Evolutionary conservation across 768 basidiomycete genomes (phyloP), one percentile per base, ranked within the genome.

Genomic region (Macrocybe gigantea): DNA sequence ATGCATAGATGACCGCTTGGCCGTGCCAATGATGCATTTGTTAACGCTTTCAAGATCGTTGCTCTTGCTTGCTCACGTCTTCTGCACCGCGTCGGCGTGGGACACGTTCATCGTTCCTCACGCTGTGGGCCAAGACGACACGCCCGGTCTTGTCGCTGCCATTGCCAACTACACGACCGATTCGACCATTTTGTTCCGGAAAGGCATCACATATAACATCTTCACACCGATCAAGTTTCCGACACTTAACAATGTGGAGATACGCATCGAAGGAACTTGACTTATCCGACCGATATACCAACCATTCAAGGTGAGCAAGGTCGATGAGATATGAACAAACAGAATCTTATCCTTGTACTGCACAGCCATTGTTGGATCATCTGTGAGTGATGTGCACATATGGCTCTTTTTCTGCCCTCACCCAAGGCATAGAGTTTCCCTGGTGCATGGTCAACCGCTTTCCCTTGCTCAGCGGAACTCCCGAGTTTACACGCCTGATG

Each of bases 191-290:
- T 49, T 83, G 5, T 84, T 84, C 60, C 42, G 73, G 56, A 68
- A 76, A 44, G 78, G 80, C 34, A 61, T 71, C 13, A 78, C 71
- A 1, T 85, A 84, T 56, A 84, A 83, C 54, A 74, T 82, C 5
- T 80, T 75, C 56, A 79, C 78, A 2, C 77, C 81, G 1, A 68
- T 82, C 62, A 72, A 66, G 47, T 83, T 83, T 47, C 77, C 79
- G 0, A 57, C 54, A 0, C 57, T 83, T 44, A 74, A 67, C 33
- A 81, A 82, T 50, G 80, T 82, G 12, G 79, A 80, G 49, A 66
- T 84, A 14, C 61, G 61, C 31, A 68, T 83, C 47, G 73, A 80
- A 44, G 81, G 1, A 83, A 83, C 47, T 44, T 82, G 51, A 77
- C 74, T 3, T 79, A 80, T 53, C 79, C 78, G 1, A 62, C 56